phyloP scores from a whole-genome alignment of 495 filamentous ascomycete genomes.

The Hypoxylon crocopeplum region DNA sequence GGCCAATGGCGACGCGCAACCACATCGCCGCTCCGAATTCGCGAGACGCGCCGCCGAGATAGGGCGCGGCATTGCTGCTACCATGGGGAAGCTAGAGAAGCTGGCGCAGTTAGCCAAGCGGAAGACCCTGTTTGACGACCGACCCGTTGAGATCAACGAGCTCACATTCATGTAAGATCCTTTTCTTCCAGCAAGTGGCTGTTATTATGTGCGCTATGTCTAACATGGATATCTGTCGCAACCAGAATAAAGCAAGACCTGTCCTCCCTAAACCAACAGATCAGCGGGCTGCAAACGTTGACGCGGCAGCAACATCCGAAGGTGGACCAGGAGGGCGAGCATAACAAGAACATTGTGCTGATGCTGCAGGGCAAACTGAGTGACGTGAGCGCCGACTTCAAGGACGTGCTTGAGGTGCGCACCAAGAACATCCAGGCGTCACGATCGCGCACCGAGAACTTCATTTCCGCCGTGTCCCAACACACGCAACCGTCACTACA shows the following conservation, averaged over 20 bases:
- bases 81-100: constrained; percentile 92
- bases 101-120: constrained; percentile 92
- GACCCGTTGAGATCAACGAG: constrained; percentile 94
- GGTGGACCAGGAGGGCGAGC: constrained; percentile 87
- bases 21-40: constrained; percentile 71
- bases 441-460: constrained; percentile 90
- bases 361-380: constrained; percentile 92
- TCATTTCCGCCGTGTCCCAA: constrained; percentile 85
- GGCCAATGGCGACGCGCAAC: constrained; percentile 67
- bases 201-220: constrained; percentile 18
- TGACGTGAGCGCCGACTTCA: constrained; percentile 94
- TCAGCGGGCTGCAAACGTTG: constrained; percentile 78
- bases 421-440: constrained; percentile 99
- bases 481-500: constrained; percentile 65
- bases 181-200: constrained; percentile 19
- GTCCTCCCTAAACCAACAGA: constrained; percentile 84
- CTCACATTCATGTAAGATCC: constrained; percentile 65
- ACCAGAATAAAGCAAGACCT: constrained; percentile 90
- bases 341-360: constrained; percentile 96
- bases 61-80: constrained; percentile 85
- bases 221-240: constrained; percentile 55
- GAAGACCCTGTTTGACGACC: constrained; percentile 96
- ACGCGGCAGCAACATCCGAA: constrained; percentile 73
- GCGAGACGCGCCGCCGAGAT: constrained; percentile 89
- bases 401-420: constrained; percentile 93